Percentiles rank a stretch among this genome's conserved stretches.
These are phyloP conservation scores for Pseudopyricularia javanii DNA, from an alignment of 2,329 filamentous ascomycete species.

Conservation along the genomic window DNA sequence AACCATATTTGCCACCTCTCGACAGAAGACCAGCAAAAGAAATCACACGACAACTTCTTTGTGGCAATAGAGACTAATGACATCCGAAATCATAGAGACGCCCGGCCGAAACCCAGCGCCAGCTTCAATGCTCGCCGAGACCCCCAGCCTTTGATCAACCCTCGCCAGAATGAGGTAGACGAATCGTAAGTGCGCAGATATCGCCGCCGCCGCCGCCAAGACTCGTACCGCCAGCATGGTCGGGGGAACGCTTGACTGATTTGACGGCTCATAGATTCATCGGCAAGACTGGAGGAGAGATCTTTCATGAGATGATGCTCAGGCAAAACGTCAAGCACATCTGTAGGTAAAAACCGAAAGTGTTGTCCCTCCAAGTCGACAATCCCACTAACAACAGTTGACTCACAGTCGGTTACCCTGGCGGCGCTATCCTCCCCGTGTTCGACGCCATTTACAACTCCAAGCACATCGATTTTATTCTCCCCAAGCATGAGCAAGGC, in stretches of 20 bases:
- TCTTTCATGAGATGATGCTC: conserved; percentile 99
- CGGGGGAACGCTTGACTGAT: conserved; percentile 7
- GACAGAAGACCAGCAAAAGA: too few species aligned
- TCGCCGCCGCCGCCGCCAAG: conserved; percentile 4
- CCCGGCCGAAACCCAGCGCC: conserved; percentile 49
- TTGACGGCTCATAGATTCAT: conserved; percentile 52
- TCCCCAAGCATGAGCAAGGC: conserved; percentile 93
- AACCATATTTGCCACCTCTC: background rate
- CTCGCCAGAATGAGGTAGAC: conserved; percentile 53
- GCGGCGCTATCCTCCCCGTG: conserved; percentile 91
- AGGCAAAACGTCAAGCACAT: conserved; percentile 85
- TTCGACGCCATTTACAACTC: conserved; percentile 99
- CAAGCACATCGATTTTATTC: conserved; percentile 88
- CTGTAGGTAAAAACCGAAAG: conserved; percentile 47
- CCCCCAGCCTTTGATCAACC: conserved; percentile 57
- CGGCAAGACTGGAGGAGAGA: conserved; percentile 88
- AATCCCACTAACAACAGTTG: background rate
- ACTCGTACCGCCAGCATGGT: background rate
- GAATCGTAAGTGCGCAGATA: conserved; percentile 56
- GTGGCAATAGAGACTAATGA: conserved; percentile 6
- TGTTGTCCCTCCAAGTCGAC: background rate
- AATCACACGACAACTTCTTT: background rate
- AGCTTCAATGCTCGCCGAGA: conserved; percentile 47
- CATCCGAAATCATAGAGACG: conserved; percentile 26
- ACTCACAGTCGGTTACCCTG: conserved; percentile 67